Conservation (phyloP, 1,284 basidiomycete species). For the Moesziomyces sp. region DNA sequence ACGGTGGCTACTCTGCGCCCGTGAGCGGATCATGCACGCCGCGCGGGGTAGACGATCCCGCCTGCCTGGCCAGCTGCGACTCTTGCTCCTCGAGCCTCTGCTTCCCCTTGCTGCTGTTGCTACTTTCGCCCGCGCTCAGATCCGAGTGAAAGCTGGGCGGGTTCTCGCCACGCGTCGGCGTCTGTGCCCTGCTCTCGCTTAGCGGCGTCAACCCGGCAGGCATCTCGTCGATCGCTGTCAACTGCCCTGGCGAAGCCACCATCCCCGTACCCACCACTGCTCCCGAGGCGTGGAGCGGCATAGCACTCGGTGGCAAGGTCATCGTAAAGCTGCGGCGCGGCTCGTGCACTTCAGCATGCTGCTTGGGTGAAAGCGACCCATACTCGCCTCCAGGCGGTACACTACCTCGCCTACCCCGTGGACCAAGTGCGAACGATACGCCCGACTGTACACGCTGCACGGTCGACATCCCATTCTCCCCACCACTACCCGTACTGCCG, state of each 20-base stretch:
- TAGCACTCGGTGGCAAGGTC: constrained; percentile 27
- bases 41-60: constrained; percentile 32
- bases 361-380: constrained; percentile 16
- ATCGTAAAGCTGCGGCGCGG: constrained; percentile 30
- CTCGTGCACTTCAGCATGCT: constrained; percentile 17
- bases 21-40: constrained; percentile 23
- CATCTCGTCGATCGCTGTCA: constrained; percentile 48
- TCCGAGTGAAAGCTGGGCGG: constrained; percentile 19
- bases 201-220: constrained; percentile 16
- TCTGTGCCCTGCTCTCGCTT: constrained; percentile 24
- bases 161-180: constrained; percentile 2
- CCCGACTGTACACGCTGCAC: constrained; percentile 25
- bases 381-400: constrained; percentile 10
- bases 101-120: constrained; percentile 20
- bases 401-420: constrained; percentile 22
- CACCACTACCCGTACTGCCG: constrained; percentile 11
- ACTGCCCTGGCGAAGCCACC: constrained; percentile 20
- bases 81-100: constrained; percentile 9
- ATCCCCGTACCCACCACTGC: constrained; percentile 10
- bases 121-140: not conserved
- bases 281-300: constrained; percentile 11
- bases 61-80: constrained; percentile 9
- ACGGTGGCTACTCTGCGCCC: too few relatives aligned
- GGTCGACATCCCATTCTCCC: constrained; percentile 6
- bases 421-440: constrained; percentile 33